A percentile compares a stretch with the other conserved stretches of the same genome.
Evolutionary conservation across 1,284 basidiomycete species (phyloP).

Genomic region (Ustilago crameri): DNA sequence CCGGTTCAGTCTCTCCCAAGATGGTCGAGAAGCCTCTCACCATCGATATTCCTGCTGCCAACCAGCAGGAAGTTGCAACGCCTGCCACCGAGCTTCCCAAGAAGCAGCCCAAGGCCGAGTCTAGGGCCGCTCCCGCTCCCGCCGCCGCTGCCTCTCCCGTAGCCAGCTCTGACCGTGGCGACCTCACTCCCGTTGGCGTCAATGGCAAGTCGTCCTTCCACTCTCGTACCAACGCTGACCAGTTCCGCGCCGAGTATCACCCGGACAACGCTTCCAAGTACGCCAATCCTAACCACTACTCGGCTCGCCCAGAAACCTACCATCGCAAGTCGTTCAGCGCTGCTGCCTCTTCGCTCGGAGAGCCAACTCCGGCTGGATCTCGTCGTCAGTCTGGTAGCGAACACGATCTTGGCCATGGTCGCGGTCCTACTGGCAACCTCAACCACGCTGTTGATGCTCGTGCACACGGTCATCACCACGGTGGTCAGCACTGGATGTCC

Average conservation of each 20-base stretch:
- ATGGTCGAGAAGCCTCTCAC: slow-evolving; percentile 36
- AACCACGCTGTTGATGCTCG: slow-evolving; percentile 44
- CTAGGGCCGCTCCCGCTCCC: slow-evolving; percentile 12
- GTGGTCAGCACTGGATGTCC: slow-evolving; percentile 53
- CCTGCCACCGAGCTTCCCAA: slow-evolving; percentile 39
- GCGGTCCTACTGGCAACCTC: slow-evolving; percentile 48
- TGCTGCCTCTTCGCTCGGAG: slow-evolving; percentile 31
- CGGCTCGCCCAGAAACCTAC: slow-evolving; percentile 58
- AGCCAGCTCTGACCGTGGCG: slow-evolving; percentile 10
- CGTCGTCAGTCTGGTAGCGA: slow-evolving; percentile 36
- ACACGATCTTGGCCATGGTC: slow-evolving; percentile 44
- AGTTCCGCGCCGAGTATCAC: slow-evolving; percentile 50
- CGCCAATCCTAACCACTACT: slow-evolving; percentile 60
- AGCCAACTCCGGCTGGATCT: slow-evolving; percentile 31
- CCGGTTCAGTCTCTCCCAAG: slow-evolving; percentile 8
- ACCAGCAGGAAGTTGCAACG: slow-evolving; percentile 12
- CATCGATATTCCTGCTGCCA: slow-evolving; percentile 45
- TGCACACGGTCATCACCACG: slow-evolving; percentile 25
- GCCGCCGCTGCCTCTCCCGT: slow-evolving; percentile 5
- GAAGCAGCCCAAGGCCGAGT: slow-evolving; percentile 41
- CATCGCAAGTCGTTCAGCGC: slow-evolving; percentile 54
- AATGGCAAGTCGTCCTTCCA: slow-evolving; percentile 51
- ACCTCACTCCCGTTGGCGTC: slow-evolving; percentile 37
- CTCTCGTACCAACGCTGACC: slow-evolving; percentile 48
- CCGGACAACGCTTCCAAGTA: slow-evolving; percentile 52